These are phyloP conservation scores for Wallacemonas sp. DNA, from an alignment of 208 protist species.

Conservation along the genomic window DNA sequence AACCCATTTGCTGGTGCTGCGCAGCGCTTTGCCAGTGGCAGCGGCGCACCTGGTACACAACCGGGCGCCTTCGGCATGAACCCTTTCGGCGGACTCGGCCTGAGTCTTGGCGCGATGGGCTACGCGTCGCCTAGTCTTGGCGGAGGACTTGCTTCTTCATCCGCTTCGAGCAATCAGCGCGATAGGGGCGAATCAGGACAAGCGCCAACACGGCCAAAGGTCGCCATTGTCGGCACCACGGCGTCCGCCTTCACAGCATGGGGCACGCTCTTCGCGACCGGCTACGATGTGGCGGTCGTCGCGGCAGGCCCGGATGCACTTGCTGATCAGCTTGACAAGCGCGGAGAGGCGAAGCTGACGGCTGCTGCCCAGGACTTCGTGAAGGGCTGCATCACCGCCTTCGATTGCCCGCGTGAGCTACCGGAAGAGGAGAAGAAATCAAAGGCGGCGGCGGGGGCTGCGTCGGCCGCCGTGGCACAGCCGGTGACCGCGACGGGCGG, in stretches of 20 bases:
- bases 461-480: background rate
- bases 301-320: background rate
- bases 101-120: background rate
- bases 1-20: background rate
- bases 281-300: slow-evolving; percentile 16
- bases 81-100: background rate
- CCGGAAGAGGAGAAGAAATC: slow-evolving; percentile 4
- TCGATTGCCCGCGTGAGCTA: slow-evolving; percentile 3
- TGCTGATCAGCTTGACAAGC: background rate
- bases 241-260: slow-evolving; percentile 12
- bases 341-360: background rate
- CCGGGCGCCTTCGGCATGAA: background rate
- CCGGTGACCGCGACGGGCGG: background rate
- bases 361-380: slow-evolving; percentile 13
- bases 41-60: background rate
- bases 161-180: no score
- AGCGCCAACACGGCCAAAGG: slow-evolving; percentile 3
- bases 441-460: background rate
- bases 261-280: slow-evolving; percentile 11
- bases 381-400: slow-evolving; percentile 15
- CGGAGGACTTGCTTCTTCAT: background rate
- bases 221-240: slow-evolving; percentile 22
- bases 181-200: no score
- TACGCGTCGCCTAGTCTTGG: background rate
- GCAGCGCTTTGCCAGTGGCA: background rate